Evolutionary conservation across 495 filamentous ascomycete genomes (phyloP), one percentile per base, ranked within the genome.

Genomic region (Penicillium coprophilum): DNA sequence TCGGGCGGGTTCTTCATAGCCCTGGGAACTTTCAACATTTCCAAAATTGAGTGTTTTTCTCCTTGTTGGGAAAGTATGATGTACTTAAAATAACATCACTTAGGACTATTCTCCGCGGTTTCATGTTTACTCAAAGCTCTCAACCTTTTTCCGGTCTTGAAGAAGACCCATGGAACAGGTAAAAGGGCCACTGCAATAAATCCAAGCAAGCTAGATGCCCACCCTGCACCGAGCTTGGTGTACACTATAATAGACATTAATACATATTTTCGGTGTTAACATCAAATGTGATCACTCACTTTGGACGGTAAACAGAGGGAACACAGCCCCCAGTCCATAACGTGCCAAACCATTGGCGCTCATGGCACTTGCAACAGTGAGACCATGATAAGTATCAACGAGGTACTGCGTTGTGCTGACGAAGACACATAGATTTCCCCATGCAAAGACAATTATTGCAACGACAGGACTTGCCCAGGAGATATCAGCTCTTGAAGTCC

Each of bases 371-470:
- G 59, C 59, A 2, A 63, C 54, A 44, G 50, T 75, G 7, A 57
- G 19, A 13, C 78, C 76, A 6, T 53, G 41, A 56, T 88, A 88
- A 0, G 78, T 74, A 52, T 90, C 86, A 20, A 81, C 68, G 0
- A 85, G 67, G 57, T 87, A 89, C 47, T 69, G 61, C 24, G 71
- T 69, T 52, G 62, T 48, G 39, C 60, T 54, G 11, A 80, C 74
- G 48, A 87, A 88, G 7, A 88, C 68, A 56, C 72, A 75, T 6
- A 88, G 60, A 15, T 86, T 87, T 3, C 85, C 87, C 79, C 81
- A 88, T 0, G 82, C 85, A 65, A 90, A 89, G 1, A 85, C 75
- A 23, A 87, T 69, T 6, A 83, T 79, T 4, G 84, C 77, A 66
- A 81, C 58, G 67, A 82, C 43, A 67, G 71, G 69, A 30, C 57